phyloP scores from a whole-genome alignment of 106 monocot species.

The Xerophyta viscosa region DNA sequence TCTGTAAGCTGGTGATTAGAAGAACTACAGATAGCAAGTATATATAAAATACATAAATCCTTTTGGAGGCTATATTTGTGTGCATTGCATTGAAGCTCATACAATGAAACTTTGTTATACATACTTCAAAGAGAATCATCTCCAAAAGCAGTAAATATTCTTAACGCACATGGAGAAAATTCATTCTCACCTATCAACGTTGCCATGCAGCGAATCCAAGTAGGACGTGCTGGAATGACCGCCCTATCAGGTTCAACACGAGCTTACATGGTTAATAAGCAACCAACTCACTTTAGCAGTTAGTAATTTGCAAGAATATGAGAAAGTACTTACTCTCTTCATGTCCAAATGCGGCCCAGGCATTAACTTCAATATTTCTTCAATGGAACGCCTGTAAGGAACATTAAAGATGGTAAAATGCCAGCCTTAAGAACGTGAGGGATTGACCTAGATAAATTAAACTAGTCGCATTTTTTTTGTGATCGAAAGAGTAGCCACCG shows the following conservation, averaged over 20 bases:
- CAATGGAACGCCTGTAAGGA: constrained; percentile 80
- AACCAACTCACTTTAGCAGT: background rate
- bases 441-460: no score
- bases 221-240: constrained; percentile 24
- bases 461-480: no score
- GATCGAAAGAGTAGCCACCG: no score
- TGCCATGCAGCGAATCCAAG: constrained; percentile 22
- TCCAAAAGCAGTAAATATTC: background rate
- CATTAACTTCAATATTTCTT: constrained; percentile 80
- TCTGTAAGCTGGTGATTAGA: no score
- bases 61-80: no score
- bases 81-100: no score
- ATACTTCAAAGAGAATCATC: background rate
- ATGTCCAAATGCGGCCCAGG: constrained; percentile 88
- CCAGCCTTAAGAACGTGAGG: no score
- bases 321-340: constrained; percentile 63
- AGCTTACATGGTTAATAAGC: background rate
- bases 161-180: background rate
- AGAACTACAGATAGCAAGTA: background rate
- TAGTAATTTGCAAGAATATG: background rate
- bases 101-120: no score
- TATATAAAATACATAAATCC: background rate
- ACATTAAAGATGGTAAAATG: background rate
- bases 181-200: constrained; percentile 48
- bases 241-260: constrained; percentile 32